Base-by-base conservation (phyloP, 2,329 filamentous ascomycete species). In the Magnaporthales sp. region DNA sequence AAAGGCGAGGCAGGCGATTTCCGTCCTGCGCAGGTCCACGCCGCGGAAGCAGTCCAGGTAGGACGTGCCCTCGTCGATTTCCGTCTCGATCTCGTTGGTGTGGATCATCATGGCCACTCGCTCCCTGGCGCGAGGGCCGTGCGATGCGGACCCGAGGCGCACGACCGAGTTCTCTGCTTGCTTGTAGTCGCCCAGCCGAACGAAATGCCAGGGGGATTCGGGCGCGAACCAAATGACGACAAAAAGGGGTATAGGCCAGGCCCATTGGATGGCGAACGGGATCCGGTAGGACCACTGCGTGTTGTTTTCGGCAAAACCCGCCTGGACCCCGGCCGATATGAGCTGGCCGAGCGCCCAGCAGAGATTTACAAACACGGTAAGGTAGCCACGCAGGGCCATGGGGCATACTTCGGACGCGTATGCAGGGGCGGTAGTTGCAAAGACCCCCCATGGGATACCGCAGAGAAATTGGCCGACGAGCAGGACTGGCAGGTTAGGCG, bases 311-410 rank as follows among this genome's bases (percentile, higher is more conserved):
- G 76, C 74, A 0, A 80, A 79, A 1, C 78, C 79, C 2, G 80
- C 78, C 1, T 80, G 81, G 51, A 82, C 77, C 5, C 78, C 79
- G 66, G 82, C 81, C 5, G 77, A 84, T 2, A 88, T 77, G 3
- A 89, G 78, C 71, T 88, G 86, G 1, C 86, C 86, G 22, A 86
- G 85, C 54, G 87, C 85, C 74, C 87, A 89, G 71, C 85, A 87
- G 38, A 88, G 75, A 70, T 88, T 88, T 67, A 87, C 83, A 67
- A 83, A 88, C 32, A 82, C 83, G 0, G 86, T 88, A 27, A 88
- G 75, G 62, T 84, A 80, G 27, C 83, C 84, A 27, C 86, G 80
- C 51, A 89, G 79, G 0, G 82, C 81, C 31, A 86, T 78, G 2
- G 86, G 86, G 46, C 84, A 86, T 6, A 89, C 83, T 72, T 89